Base-by-base conservation (phyloP, 805 yeast species). In the Candida ipomoeae region DNA sequence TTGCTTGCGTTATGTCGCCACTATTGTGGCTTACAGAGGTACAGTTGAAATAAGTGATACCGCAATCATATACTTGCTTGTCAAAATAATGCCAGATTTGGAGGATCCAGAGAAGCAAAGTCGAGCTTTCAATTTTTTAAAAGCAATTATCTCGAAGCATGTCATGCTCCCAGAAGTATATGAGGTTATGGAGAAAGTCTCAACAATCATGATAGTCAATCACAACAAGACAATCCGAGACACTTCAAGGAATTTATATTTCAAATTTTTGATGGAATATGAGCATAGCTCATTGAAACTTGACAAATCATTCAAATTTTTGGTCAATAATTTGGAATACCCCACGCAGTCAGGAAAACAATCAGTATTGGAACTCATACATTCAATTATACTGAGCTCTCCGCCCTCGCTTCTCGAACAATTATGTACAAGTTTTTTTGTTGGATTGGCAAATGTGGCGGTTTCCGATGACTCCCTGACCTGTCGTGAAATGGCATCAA, bases 91-190 rank as follows among this genome's bases (percentile, higher is more conserved):
- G 62, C 95, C 97, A 1, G 98, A 94, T 68, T 71, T 94, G 53
- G 90, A 87, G 60, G 96, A 92, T 58, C 96, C 96, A 10, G 84
- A 81, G 57, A 81, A 85, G 55, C 97, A 92, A 65, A 90, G 96
- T 38, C 75, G 89, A 40, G 96, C 97, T 0, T 89, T 91, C 66
- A 83, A 84, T 48, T 90, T 92, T 59, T 66, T 94, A 58, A 85
- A 84, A 55, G 81, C 97, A 0, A 74, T 91, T n/a, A 75, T 92
- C 35, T 67, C 86, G 11, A 84, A 84, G 55, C 89, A 83, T 58
- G 73, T 87, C 17, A 73, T 85, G 79, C 70, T 90, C 18, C 90
- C 98, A 0, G 98, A 94, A 62, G 79, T 94, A 1, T 94, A 94
- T 62, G 97, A 91, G 58, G 79, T 86, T 1, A 84, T 92, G 85